Percentiles rank a stretch among this genome's conserved stretches.
Conservation (phyloP, 345 rosid genomes). For the Citrus mangshanensis region DNA sequence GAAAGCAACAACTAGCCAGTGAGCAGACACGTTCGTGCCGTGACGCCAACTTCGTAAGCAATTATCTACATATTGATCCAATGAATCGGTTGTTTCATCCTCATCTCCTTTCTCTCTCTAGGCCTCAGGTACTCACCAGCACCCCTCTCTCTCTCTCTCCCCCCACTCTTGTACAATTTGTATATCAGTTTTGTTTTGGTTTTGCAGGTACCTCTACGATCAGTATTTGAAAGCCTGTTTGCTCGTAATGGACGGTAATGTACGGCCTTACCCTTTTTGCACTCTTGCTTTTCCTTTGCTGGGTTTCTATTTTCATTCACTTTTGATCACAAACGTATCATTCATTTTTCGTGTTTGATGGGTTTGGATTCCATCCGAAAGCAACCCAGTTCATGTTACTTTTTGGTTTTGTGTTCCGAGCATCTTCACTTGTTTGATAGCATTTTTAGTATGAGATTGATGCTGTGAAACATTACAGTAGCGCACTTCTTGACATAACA, state of each 20-base stretch:
- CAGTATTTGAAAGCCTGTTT: constrained; percentile 26
- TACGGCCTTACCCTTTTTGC: not conserved
- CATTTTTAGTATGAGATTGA: not conserved
- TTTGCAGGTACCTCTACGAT: constrained; percentile 43
- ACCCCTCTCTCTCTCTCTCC: not conserved
- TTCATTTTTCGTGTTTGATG: not conserved
- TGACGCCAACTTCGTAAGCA: not conserved
- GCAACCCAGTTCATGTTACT: not conserved
- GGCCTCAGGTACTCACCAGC: constrained; percentile 8
- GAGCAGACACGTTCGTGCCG: not conserved
- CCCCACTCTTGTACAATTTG: not conserved
- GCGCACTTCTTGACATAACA: not conserved
- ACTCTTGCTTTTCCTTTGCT: not conserved
- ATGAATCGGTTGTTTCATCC: constrained; percentile 18
- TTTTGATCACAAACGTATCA: not conserved
- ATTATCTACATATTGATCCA: not conserved
- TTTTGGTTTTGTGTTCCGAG: not conserved
- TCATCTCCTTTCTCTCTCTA: constrained; percentile 3
- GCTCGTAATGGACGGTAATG: constrained; percentile 57
- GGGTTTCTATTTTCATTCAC: not conserved
- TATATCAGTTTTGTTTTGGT: not conserved
- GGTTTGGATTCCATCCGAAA: not conserved
- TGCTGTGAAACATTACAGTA: not conserved
- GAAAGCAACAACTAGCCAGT: not conserved
- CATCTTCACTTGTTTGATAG: not conserved